Evolutionary conservation across 768 basidiomycete species (phyloP).

Genomic region (Phlebiopsis flavidoalba): DNA sequence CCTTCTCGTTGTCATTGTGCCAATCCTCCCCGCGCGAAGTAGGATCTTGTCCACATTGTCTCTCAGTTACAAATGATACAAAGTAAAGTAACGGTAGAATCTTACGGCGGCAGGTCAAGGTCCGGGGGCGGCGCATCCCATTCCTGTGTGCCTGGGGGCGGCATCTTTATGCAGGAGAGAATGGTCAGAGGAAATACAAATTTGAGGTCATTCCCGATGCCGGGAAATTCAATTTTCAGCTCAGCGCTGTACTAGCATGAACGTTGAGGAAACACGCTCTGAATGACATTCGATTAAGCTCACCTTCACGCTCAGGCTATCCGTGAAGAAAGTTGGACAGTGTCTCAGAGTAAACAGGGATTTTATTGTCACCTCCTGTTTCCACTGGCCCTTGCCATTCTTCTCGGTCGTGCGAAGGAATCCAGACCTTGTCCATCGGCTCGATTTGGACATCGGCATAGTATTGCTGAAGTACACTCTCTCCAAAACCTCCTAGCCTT

Average conservation of each 20-base stretch:
- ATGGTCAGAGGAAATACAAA: conserved; percentile 14
- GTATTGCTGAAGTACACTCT: background rate
- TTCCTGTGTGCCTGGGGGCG: conserved; percentile 1
- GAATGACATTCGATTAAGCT: background rate
- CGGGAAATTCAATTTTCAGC: conserved; percentile 17
- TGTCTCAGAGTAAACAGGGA: conserved; percentile 10
- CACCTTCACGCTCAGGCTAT: conserved; percentile 13
- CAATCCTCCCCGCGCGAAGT: background rate
- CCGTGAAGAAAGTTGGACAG: conserved; percentile 14
- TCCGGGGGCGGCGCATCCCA: conserved; percentile 10
- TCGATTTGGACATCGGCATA: conserved; percentile 13
- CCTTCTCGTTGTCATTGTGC: conserved; percentile 7
- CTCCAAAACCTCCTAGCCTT: conserved; percentile 3
- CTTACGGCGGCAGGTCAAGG: conserved; percentile 14
- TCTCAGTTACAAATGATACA: background rate
- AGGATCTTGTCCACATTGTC: background rate
- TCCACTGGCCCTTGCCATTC: conserved; percentile 14
- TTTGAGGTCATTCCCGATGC: conserved; percentile 15
- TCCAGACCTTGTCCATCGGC: conserved; percentile 11
- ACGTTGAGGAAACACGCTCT: background rate
- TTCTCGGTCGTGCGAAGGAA: conserved; percentile 13
- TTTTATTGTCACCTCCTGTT: conserved; percentile 15
- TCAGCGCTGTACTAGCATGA: conserved; percentile 9
- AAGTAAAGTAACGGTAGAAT: background rate
- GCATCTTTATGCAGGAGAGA: conserved; percentile 13